Evolutionary conservation across 192 early-diverging fungal species (phyloP), one percentile per base, ranked within the genome.

Genomic region (Backusella luteola): DNA sequence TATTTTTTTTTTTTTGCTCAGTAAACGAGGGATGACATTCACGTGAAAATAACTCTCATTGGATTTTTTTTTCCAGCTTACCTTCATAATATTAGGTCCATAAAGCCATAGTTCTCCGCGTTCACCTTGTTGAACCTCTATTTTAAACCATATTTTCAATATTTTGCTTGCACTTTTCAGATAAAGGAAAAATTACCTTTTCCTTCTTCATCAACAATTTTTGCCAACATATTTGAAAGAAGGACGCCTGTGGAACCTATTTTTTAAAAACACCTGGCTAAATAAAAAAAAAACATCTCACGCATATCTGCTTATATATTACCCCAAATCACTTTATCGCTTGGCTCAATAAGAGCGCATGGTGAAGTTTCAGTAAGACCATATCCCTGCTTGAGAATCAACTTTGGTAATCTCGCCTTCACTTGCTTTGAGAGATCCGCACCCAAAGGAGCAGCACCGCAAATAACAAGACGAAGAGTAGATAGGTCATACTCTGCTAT

Each of bases 101-200:
- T 74, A 59, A 73, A 96, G 76, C 85, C 93, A 96, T 66, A 98
- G 83, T 84, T 98, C 96, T 44, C 96, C 97, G 0, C 70, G 75
- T 69, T 92, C 77, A 36, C 84, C 81, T 34, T 79, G 71, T 0
- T 80, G 87, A 14, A 91, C 71, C 71, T 90, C 90, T 84, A 73
- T 41, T 26, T 19, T 56, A 67, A 34, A 26, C 9, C 14, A 17
- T 3, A 1, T 35, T 38, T 34, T 38, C 35, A 41, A 38, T n/a
- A 46, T 12, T 26, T 26, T 56, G 2, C 15, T 26, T 26, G 15
- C 1, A 36, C 6, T 35, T 36, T 11, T 7, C 15, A 63, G 0
- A 39, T 41, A 26, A n/a, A 11, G 11, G 12, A 44, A 42, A 29
- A 52, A 56, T 39, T 73, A 73, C 79, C 89, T 73, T 86, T 84